Base-by-base conservation (phyloP, 495 filamentous ascomycete genomes). In the Aspergillus heteromorphus region DNA sequence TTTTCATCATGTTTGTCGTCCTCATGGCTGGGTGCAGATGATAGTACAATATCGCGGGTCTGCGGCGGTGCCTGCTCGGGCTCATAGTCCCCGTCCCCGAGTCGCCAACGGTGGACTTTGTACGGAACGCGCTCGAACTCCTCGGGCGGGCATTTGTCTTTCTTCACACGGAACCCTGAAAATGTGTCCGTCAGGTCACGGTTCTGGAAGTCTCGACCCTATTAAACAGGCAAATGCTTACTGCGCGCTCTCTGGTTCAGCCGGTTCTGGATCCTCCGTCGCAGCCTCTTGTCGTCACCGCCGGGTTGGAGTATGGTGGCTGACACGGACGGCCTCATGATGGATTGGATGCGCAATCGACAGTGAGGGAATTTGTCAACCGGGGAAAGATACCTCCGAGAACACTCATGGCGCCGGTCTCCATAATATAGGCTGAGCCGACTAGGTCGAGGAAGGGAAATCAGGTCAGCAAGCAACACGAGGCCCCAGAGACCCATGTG, bases 201-300 rank as follows among this genome's bases (percentile, higher is more conserved):
- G n/a, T 4, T 14, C 34, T 38, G 13, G n/a, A 38, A 13, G 18
- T 6, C 10, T 52, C 2, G 25, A 36, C 2, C 16, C 4, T 2
- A 17, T 23, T 1, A 41, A 34, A 45, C 38, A 8, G 27, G 29
- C 16, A 7, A 19, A n/a, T 16, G 47, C 51, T 45, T 47, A 59
- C 57, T 50, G 45, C 48, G 49, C 6, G 57, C 52, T 41, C 57
- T 34, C 29, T 59, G 57, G 17, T 54, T 54, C n/a, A 55, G 23
- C 23, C 52, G 45, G 14, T 59, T 54, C 25, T 59, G 57, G 30
- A 59, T 42, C 9, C 42, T 49, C 45, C 53, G 55, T 1, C 57
- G 57, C 18, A 55, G 41, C 19, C 42, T 29, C 51, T 40, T 54
- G 25, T 53, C 51, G 9, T 31, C 51, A 20, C 13, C 49, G 11